Percentiles rank a stretch among this genome's conserved stretches.
phyloP scores from a whole-genome alignment of 2,329 filamentous ascomycete species.

The Keithomyces neogunnii region DNA sequence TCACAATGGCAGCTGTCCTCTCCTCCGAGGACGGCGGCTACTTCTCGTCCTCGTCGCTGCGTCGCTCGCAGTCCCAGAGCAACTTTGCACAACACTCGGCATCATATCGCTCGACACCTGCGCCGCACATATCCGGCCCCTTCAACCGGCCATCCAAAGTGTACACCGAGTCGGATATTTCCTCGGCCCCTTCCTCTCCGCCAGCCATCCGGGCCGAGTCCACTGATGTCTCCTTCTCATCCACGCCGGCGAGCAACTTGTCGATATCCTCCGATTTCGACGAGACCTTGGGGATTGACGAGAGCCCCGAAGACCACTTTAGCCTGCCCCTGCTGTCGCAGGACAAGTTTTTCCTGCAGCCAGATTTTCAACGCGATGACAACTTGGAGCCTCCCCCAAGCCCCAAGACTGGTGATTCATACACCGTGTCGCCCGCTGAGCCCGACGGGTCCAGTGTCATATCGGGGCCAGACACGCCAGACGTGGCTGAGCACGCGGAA shows the following conservation, averaged over 20 bases:
- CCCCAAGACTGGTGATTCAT: slow-evolving; percentile 41
- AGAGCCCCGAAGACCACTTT: slow-evolving; percentile 37
- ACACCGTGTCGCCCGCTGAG: slow-evolving; percentile 44
- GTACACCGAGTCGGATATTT: slow-evolving; percentile 39
- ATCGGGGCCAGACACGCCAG: slow-evolving; percentile 51
- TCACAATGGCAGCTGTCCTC: slow-evolving; percentile 47
- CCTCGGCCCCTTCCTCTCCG: slow-evolving; percentile 50
- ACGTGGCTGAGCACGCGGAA: slow-evolving; percentile 53
- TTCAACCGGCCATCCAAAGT: slow-evolving; percentile 34
- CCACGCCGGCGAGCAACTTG: slow-evolving; percentile 55
- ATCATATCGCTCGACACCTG: slow-evolving; percentile 35
- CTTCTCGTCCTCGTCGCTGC: slow-evolving; percentile 45
- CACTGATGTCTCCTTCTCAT: slow-evolving; percentile 49
- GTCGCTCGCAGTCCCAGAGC: slow-evolving; percentile 52
- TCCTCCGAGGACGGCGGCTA: slow-evolving; percentile 48
- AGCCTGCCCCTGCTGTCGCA: slow-evolving; percentile 37
- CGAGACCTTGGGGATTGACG: slow-evolving; percentile 35
- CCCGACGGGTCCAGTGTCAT: slow-evolving; percentile 41
- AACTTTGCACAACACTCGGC: slow-evolving; percentile 40
- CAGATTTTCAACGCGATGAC: slow-evolving; percentile 24
- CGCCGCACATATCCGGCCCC: slow-evolving; percentile 30
- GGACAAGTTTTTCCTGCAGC: slow-evolving; percentile 33
- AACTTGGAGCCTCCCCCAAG: slow-evolving; percentile 42
- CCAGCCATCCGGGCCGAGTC: slow-evolving; percentile 42
- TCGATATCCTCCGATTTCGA: slow-evolving; percentile 53